Evolutionary conservation across 2,329 filamentous ascomycete species (phyloP).

Genomic region (Alternaria solani): DNA sequence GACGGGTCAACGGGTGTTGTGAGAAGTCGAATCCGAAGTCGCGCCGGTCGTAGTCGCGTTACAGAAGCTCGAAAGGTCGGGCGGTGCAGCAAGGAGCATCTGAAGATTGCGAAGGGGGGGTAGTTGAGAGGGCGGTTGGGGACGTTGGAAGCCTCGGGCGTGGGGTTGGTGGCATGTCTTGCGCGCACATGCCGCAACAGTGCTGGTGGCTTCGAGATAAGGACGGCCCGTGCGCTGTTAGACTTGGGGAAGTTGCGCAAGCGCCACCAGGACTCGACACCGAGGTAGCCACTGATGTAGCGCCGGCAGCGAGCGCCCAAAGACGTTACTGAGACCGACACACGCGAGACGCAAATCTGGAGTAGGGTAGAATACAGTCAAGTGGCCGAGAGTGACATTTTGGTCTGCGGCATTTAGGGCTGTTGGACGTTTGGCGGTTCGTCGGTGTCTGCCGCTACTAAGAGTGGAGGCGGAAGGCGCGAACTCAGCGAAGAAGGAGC

Average conservation of each 20-base stretch:
- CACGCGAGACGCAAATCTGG: constrained; percentile 19
- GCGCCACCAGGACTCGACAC: constrained; percentile 16
- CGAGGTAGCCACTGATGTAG: constrained; percentile 4
- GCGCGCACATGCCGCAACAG: constrained; percentile 21
- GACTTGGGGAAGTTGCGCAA: constrained; percentile 14
- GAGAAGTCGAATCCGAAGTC: constrained; percentile 1
- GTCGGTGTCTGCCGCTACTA: not conserved
- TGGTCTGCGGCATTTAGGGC: constrained; percentile 5
- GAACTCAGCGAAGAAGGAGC: constrained; percentile 8
- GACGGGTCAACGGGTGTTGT: constrained; percentile 13
- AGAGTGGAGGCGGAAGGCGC: constrained; percentile 9
- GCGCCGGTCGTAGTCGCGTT: not conserved
- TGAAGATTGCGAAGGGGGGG: not conserved
- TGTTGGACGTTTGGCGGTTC: constrained; percentile 4
- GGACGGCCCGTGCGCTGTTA: constrained; percentile 11
- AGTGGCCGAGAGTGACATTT: constrained; percentile 14
- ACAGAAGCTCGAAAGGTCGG: not conserved
- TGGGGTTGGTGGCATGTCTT: constrained; percentile 6
- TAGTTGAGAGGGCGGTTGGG: constrained; percentile 1
- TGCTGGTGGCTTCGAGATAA: constrained; percentile 10
- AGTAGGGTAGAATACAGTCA: constrained; percentile 9
- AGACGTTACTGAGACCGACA: constrained; percentile 8
- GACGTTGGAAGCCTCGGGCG: not conserved
- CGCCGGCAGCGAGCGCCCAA: constrained; percentile 10
- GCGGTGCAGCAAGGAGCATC: not conserved